Percentiles rank a stretch among this genome's conserved stretches.
Evolutionary conservation across 2,329 filamentous ascomycete species (phyloP).

Genomic region (Xylaria hypoxylon): DNA sequence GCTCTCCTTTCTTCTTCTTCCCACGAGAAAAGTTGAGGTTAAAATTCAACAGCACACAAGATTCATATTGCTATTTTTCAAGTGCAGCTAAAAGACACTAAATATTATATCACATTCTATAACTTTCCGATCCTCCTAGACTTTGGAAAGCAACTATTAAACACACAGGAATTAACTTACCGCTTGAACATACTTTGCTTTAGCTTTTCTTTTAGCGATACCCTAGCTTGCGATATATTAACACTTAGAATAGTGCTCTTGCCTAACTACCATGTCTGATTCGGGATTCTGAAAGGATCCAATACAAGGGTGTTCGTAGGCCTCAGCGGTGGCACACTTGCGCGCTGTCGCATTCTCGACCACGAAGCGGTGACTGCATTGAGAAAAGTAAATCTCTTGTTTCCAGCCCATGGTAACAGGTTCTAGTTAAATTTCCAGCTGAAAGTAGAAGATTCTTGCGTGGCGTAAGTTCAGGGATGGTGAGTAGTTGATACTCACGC

Average conservation of each 20-base stretch:
- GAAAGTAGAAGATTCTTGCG: not conserved
- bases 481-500: not conserved
- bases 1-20: too few relatives aligned
- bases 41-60: too few relatives aligned
- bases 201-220: too few relatives aligned
- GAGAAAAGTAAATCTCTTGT: constrained; percentile 31
- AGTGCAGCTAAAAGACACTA: too few relatives aligned
- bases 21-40: too few relatives aligned
- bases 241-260: constrained; percentile 16
- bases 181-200: too few relatives aligned
- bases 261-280: not conserved
- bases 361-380: constrained; percentile 37
- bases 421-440: not conserved
- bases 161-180: too few relatives aligned
- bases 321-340: constrained; percentile 18
- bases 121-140: too few relatives aligned
- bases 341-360: constrained; percentile 7
- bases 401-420: constrained; percentile 42
- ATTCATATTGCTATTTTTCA: not conserved
- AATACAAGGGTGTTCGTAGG: constrained; percentile 20
- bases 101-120: too few relatives aligned
- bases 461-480: not conserved
- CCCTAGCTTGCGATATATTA: not conserved
- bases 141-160: too few relatives aligned
- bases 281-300: constrained; percentile 24